phyloP scores from a whole-genome alignment of 768 basidiomycete genomes.

The Mrakia frigida region DNA sequence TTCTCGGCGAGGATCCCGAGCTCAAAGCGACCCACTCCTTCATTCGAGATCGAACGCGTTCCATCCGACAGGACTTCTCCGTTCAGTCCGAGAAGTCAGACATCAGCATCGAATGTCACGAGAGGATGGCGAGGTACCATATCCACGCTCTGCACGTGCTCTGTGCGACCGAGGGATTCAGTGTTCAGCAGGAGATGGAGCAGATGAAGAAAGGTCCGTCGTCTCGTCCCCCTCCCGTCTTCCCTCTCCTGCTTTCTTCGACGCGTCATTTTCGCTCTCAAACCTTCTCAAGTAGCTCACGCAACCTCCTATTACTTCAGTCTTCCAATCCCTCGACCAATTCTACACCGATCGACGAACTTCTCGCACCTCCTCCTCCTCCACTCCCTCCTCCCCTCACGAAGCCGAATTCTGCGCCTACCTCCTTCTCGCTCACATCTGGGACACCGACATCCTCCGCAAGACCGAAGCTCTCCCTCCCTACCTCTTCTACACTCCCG shows the following conservation, averaged over 20 bases:
- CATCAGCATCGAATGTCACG: constrained; percentile 80
- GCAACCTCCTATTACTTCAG: constrained; percentile 47
- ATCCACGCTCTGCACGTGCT: constrained; percentile 67
- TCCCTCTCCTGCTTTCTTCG: not conserved
- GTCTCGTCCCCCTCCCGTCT: not conserved
- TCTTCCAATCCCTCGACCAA: constrained; percentile 84
- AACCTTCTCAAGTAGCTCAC: too few relatives aligned
- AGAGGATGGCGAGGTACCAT: constrained; percentile 89
- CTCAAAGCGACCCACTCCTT: constrained; percentile 71
- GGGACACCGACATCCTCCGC: constrained; percentile 53
- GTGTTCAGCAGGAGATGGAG: constrained; percentile 68
- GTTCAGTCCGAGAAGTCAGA: constrained; percentile 78
- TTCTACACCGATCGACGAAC: constrained; percentile 76
- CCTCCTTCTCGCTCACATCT: constrained; percentile 83
- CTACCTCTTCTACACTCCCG: constrained; percentile 62
- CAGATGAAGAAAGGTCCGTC: constrained; percentile 83
- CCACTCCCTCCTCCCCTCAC: constrained; percentile 56
- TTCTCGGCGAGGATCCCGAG: constrained; percentile 60
- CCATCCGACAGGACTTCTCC: constrained; percentile 88
- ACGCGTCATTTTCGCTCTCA: not conserved
- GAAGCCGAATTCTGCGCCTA: constrained; percentile 97
- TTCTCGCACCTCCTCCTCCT: constrained; percentile 33
- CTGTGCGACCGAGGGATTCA: constrained; percentile 50
- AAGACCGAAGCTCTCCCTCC: constrained; percentile 47
- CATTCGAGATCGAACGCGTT: constrained; percentile 83